Conservation (phyloP, 352 stramenopile genomes). For the Phytophthora uliginosa region DNA sequence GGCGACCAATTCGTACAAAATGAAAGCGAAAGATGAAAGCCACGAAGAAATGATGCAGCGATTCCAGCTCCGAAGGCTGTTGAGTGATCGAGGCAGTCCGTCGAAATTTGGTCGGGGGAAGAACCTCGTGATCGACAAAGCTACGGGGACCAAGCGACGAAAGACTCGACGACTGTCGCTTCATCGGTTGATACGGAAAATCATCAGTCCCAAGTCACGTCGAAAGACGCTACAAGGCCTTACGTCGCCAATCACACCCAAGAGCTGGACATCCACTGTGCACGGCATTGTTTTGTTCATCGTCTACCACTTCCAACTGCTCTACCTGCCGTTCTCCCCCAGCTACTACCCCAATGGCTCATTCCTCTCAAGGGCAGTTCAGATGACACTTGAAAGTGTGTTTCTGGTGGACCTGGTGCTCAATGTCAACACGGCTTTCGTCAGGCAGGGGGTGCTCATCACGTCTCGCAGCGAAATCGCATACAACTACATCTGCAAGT, state of each 20-base stretch:
- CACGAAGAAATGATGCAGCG: slow-evolving; percentile 34
- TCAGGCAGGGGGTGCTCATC: neutral
- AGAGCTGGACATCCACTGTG: slow-evolving; percentile 3
- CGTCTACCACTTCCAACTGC: slow-evolving; percentile 19
- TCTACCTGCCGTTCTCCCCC: slow-evolving; percentile 23
- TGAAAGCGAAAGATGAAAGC: slow-evolving; percentile 2
- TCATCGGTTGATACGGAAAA: neutral
- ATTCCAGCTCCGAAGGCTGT: slow-evolving; percentile 41
- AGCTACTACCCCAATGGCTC: slow-evolving; percentile 10
- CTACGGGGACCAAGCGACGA: neutral
- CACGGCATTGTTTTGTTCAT: slow-evolving; percentile 35
- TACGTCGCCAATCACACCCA: neutral
- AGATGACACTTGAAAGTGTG: slow-evolving; percentile 1
- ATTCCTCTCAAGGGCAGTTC: neutral
- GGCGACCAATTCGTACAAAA: slow-evolving; percentile 5
- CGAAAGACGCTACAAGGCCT: neutral
- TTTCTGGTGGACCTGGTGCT: slow-evolving; percentile 10
- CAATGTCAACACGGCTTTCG: slow-evolving; percentile 27
- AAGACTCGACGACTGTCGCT: slow-evolving; percentile 4
- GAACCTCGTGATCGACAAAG: slow-evolving; percentile 32
- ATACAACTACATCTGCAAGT: neutral
- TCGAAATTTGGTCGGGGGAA: slow-evolving; percentile 7
- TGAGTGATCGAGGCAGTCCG: neutral
- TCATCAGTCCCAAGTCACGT: neutral
- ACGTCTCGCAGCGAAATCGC: slow-evolving; percentile 24